Evolutionary conservation across 2,329 filamentous ascomycete species (phyloP).

Genomic region (Sclerotiophoma versabilis): DNA sequence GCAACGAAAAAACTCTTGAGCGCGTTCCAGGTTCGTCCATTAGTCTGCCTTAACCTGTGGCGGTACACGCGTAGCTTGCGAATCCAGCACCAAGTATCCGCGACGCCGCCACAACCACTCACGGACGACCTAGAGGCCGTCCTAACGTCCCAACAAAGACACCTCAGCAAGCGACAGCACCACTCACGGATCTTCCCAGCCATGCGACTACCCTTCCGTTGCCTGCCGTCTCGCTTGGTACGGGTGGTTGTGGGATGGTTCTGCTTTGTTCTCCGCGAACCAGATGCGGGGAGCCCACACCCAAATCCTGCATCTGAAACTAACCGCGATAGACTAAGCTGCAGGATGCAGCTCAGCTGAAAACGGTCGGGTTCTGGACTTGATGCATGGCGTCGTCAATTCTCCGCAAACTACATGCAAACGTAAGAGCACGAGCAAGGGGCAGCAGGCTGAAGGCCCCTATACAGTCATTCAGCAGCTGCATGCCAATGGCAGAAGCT

Average conservation of each 20-base stretch:
- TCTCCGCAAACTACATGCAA: not conserved
- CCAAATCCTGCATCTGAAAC: constrained; percentile 3
- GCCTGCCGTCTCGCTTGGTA: constrained; percentile 5
- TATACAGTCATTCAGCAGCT: not conserved
- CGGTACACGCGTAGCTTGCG: constrained; percentile 11
- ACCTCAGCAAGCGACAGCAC: constrained; percentile 4
- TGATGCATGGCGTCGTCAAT: not conserved
- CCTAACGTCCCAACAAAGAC: constrained; percentile 13
- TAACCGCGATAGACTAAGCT: constrained; percentile 7
- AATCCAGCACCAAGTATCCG: constrained; percentile 12
- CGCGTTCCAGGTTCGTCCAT: not conserved
- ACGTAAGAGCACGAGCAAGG: not conserved
- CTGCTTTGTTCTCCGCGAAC: constrained; percentile 12
- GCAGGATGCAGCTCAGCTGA: constrained; percentile 13
- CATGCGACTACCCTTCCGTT: not conserved
- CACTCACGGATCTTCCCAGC: constrained; percentile 6
- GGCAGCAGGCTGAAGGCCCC: not conserved
- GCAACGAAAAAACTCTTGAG: not conserved
- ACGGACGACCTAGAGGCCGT: not conserved
- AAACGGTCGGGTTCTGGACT: constrained; percentile 8
- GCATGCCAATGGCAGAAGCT: not conserved
- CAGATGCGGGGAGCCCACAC: constrained; percentile 4
- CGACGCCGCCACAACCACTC: constrained; percentile 13
- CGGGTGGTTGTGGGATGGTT: not conserved
- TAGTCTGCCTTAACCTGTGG: constrained; percentile 1